Conservation (phyloP, 2,329 filamentous ascomycete genomes). For the Verticillium nonalfalfae region DNA sequence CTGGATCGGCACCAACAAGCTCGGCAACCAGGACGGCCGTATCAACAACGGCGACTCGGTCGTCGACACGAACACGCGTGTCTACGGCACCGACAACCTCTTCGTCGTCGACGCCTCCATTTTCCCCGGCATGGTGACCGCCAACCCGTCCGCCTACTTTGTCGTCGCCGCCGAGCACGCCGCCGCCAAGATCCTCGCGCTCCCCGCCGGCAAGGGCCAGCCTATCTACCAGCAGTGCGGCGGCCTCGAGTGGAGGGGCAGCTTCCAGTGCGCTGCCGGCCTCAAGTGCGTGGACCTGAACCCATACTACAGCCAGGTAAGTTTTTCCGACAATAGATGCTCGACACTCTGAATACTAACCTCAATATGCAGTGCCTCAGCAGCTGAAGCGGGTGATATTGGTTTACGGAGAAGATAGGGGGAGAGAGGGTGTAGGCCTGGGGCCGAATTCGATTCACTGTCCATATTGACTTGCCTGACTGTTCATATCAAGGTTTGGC, state of each 20-base stretch:
- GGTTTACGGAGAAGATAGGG: not conserved
- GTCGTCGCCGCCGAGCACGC: constrained; percentile 60
- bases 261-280: constrained; percentile 12
- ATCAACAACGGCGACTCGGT: constrained; percentile 47
- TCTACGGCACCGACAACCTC: constrained; percentile 62
- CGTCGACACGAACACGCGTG: constrained; percentile 56
- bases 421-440: not conserved
- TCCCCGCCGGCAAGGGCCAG: constrained; percentile 5
- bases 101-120: constrained; percentile 64
- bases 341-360: not conserved
- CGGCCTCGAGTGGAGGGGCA: constrained; percentile 14
- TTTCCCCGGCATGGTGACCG: constrained; percentile 62
- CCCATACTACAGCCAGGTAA: constrained; percentile 11
- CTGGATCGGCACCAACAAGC: constrained; percentile 51
- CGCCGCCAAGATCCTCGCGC: constrained; percentile 20
- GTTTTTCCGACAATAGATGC: not conserved
- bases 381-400: not conserved
- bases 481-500: not conserved
- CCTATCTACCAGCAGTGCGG: constrained; percentile 13
- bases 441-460: not conserved
- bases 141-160: constrained; percentile 61
- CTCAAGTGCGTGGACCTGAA: constrained; percentile 12
- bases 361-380: not conserved
- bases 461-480: not conserved
- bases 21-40: constrained; percentile 51